Evolutionary conservation across 305 asterid species (phyloP).

Genomic region (Fraxinus sp.): DNA sequence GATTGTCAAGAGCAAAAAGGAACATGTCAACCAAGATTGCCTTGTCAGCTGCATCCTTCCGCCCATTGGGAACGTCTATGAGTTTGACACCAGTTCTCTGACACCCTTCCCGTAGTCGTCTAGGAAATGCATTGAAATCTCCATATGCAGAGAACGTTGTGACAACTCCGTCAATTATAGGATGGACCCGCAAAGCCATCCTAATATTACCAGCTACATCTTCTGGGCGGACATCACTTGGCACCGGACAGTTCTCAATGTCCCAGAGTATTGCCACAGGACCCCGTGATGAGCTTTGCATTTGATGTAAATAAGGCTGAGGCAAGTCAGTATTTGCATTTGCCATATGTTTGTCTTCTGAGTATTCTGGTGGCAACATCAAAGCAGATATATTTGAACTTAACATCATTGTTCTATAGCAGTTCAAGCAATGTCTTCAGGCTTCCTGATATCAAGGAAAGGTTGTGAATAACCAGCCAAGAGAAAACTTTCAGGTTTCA

Average conservation of each 20-base stretch:
- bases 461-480: constrained; percentile 7
- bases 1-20: constrained; percentile 91
- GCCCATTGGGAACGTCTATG: constrained; percentile 82
- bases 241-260: constrained; percentile 94
- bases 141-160: constrained; percentile 83
- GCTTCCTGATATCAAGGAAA: constrained; percentile 31
- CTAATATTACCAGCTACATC: constrained; percentile 91
- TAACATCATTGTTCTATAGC: constrained; percentile 36
- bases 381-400: constrained; percentile 36
- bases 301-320: constrained; percentile 32
- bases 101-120: constrained; percentile 87
- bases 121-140: constrained; percentile 80
- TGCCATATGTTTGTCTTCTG: constrained; percentile 32
- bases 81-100: constrained; percentile 96
- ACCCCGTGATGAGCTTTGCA: constrained; percentile 37
- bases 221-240: constrained; percentile 80
- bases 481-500: constrained; percentile 15
- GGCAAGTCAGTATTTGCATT: constrained; percentile 32
- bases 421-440: constrained; percentile 5
- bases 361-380: constrained; percentile 34
- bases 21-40: constrained; percentile 96
- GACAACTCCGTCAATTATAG: constrained; percentile 69
- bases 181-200: constrained; percentile 77
- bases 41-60: constrained; percentile 97
- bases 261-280: constrained; percentile 91